Percentiles rank a stretch among this genome's conserved stretches.
phyloP scores from a whole-genome alignment of 176 grass and related monocot species.

The Urochloa ruziziensis region DNA sequence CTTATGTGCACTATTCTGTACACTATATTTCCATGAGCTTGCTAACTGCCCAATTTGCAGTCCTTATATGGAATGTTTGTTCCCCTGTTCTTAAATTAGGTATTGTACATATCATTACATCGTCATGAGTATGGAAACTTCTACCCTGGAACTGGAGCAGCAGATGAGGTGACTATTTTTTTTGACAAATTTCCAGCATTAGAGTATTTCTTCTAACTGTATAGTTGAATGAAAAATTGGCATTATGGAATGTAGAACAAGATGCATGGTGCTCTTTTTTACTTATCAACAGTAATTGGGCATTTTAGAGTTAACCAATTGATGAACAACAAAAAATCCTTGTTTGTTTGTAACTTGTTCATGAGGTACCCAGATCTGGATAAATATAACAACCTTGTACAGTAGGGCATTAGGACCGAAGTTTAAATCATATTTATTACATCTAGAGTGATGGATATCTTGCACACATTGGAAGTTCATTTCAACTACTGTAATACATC shows the following conservation, averaged over 20 bases:
- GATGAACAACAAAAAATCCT: not conserved
- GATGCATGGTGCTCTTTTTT: not conserved
- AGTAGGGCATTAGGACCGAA: not conserved
- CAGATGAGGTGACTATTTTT: conserved; percentile 66
- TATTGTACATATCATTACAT: conserved; percentile 96
- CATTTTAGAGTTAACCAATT: conserved; percentile 17
- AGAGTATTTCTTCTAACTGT: not conserved
- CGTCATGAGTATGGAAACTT: conserved; percentile 92
- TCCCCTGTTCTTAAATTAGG: conserved; percentile 35
- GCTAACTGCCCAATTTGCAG: not conserved
- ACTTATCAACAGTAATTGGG: not conserved
- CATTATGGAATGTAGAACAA: not conserved
- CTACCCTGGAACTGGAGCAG: conserved; percentile 95
- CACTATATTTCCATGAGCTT: conserved; percentile 5
- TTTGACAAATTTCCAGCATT: not conserved
- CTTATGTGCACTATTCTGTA: not conserved
- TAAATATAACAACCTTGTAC: not conserved
- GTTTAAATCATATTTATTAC: not conserved
- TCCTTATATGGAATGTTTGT: conserved; percentile 12
- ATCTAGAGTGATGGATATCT: not conserved
- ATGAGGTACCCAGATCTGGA: not conserved
- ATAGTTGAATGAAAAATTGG: not conserved
- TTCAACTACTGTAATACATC: conserved; percentile 5
- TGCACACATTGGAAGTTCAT: not conserved
- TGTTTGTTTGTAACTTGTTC: not conserved